Base-by-base conservation (phyloP, 768 basidiomycete species). In the Lyophyllum semitale region DNA sequence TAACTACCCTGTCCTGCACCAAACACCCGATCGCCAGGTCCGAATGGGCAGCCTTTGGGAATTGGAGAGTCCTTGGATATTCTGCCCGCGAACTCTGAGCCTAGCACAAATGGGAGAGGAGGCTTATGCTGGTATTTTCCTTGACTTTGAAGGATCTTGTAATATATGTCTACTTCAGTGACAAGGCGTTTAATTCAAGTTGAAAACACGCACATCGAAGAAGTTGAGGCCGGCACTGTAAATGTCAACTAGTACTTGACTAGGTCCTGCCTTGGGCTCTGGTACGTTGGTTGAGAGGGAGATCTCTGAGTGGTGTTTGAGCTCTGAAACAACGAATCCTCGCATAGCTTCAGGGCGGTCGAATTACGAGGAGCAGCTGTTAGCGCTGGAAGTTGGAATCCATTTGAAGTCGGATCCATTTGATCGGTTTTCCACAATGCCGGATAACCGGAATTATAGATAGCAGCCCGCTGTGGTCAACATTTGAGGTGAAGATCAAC, bases 51-150 rank as follows among this genome's bases (percentile, higher is more conserved):
- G 7, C 85, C 89, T 26, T 78, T 66, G 3, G 95, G 95, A 22
- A 96, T 87, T 22, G 87, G 88, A 3, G 91, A 93, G 57, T 79
- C 70, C 15, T 64, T 58, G 8, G 89, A 77, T 56, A 98, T 85
- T 53, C 72, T 78, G 0, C 96, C 96, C 3, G 94, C 84, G 63
- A 98, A 91, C 69, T 99, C 91, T 33, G 83, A 77, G 15, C 95
- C 95, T 5, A 95, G 81, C 6, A 85, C 78, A 71, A 95, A 97
- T 0, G 95, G 95, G 35, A 93, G 78, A 0, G 90, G 82, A 0
- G 91, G 93, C 65, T 95, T 88, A 51, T 71, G 69, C 65, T 96
- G 95, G 68, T 96, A 90, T 75, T 91, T 95, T 45, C 95, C 95
- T 71, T 95, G 92, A 0, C 85, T 76, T 74, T 95, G 93, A 25